Evolutionary conservation across 2,329 filamentous ascomycete species (phyloP), one percentile per base, ranked within the genome.

Genomic region (Aspergillus glaucus): DNA sequence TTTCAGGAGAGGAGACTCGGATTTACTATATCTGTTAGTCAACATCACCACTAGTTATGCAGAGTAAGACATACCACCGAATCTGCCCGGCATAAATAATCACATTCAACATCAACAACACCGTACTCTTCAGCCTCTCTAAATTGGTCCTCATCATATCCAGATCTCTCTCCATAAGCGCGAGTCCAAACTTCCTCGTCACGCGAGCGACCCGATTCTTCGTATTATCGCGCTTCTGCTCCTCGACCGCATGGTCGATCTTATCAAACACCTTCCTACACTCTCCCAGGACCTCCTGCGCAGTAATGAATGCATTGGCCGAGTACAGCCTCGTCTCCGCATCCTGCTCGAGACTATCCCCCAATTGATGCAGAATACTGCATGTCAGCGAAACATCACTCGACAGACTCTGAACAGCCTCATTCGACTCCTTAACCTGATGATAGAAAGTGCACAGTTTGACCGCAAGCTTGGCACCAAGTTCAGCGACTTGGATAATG

Each of bases 31-130:
- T 8, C n/a, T 30, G 17, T 39, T 17, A 15, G 17, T 37, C 17
- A 37, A 15, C 3, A 37, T 37, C 34, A 37, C 2, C 24, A 9
- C 8, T 26, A 15, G 15, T 15, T 15, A n/a, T 15, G 34, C 34
- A 7, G 4, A 10, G 19, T 26, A 1, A 37, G 17, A 41, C 19
- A 49, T 30, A 44, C 44, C 32, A 47, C 15, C 50, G 52, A 42
- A 57, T 36, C 26, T 62, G 56, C 6, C 52, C 53, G 14, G 63
- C 62, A 50, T 61, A 65, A 12, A 58, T 60, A 37, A 67, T 56
- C 1, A 68, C 63, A 48, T 64, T 60, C 3, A 66, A 49, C 51
- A 67, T 58, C 21, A 68, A 44, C n/a, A 61, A 19, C 45, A 67
- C 50, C 8, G 59, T 65, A 9, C 50, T 55, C 43, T 64, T 66